Conservation (phyloP, 2,329 filamentous ascomycete species). For the Fusarium sp. region DNA sequence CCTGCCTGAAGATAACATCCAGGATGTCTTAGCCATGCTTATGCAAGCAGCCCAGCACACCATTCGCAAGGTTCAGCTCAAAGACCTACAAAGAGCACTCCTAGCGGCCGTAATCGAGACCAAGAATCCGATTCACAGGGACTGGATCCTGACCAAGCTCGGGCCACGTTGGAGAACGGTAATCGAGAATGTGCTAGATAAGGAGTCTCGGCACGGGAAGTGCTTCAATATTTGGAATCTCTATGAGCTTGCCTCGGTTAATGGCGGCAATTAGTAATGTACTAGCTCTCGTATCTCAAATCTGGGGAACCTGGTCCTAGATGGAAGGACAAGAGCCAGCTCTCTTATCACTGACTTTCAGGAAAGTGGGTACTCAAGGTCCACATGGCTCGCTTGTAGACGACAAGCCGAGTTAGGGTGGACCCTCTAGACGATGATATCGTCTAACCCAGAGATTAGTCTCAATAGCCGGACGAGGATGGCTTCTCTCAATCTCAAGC, state of each 20-base stretch:
- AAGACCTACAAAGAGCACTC: neutral
- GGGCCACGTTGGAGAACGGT: neutral
- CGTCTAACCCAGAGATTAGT: neutral
- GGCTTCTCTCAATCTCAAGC: no score
- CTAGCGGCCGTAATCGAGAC: neutral
- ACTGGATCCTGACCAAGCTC: neutral
- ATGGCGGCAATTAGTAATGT: neutral
- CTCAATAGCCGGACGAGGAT: neutral
- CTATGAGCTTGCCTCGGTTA: neutral
- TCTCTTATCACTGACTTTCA: neutral
- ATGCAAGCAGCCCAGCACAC: neutral
- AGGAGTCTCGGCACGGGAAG: neutral
- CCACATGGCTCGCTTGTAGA: neutral
- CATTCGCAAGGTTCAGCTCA: neutral
- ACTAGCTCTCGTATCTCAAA: neutral
- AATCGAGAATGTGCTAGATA: neutral
- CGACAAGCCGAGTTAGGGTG: neutral
- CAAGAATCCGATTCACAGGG: neutral
- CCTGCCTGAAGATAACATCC: neutral
- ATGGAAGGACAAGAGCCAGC: no score
- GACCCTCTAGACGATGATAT: neutral
- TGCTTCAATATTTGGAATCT: neutral
- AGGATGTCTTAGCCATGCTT: neutral
- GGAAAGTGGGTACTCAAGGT: neutral
- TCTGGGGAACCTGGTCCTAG: neutral